Evolutionary conservation across 2,329 filamentous ascomycete species (phyloP).

Genomic region (Ciborinia camelliae): DNA sequence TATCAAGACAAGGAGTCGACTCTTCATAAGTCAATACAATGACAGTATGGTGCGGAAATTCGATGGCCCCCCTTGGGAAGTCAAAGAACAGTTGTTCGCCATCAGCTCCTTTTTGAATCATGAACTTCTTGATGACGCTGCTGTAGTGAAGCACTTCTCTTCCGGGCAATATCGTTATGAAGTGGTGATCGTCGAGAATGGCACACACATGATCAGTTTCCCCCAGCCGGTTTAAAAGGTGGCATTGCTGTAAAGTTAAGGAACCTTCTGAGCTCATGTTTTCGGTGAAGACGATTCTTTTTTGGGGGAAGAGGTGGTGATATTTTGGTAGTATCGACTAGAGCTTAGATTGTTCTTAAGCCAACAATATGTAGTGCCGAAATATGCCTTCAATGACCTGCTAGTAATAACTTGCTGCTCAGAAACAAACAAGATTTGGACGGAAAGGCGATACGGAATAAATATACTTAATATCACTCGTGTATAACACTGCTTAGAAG

Average conservation of each 20-base stretch:
- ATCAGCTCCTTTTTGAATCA: background rate
- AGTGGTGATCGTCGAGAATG: background rate
- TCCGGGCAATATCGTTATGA: background rate
- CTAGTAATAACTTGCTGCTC: background rate
- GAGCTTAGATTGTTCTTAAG: background rate
- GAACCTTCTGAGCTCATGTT: background rate
- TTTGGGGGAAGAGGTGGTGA: too few relatives aligned
- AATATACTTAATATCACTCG: background rate
- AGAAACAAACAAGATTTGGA: background rate
- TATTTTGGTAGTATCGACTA: background rate
- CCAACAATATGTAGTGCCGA: background rate
- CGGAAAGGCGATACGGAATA: background rate
- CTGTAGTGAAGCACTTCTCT: background rate
- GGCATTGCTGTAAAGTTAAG: background rate
- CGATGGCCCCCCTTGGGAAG: background rate
- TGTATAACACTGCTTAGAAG: background rate
- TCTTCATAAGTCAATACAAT: background rate
- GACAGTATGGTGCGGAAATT: background rate
- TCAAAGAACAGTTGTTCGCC: background rate
- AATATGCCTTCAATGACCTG: background rate
- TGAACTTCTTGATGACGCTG: background rate
- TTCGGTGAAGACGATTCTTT: background rate
- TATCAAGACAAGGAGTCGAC: background rate
- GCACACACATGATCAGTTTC: background rate
- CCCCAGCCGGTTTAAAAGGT: background rate